phyloP scores from a whole-genome alignment of 352 stramenopile species.

The Aphanomyces invadans region DNA sequence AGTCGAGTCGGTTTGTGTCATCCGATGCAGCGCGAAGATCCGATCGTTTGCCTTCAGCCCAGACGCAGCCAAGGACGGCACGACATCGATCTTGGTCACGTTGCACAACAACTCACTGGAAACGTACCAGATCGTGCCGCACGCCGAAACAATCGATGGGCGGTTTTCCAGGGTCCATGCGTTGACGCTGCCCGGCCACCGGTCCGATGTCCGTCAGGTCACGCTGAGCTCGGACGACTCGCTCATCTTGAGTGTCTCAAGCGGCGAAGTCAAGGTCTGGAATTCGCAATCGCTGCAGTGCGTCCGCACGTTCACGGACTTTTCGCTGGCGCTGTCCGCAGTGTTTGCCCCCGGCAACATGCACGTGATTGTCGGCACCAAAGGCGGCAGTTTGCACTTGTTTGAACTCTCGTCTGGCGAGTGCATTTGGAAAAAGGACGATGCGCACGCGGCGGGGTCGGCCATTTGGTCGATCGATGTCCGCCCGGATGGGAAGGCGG shows the following conservation, averaged over 20 bases:
- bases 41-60: slow-evolving; percentile 84
- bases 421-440: slow-evolving; percentile 80
- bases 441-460: slow-evolving; percentile 71
- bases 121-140: slow-evolving; percentile 67
- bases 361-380: slow-evolving; percentile 95
- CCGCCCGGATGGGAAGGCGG: slow-evolving; percentile 80
- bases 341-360: slow-evolving; percentile 95
- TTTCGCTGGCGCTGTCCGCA: slow-evolving; percentile 87
- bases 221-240: slow-evolving; percentile 84
- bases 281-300: slow-evolving; percentile 86
- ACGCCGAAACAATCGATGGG: slow-evolving; percentile 49
- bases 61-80: slow-evolving; percentile 72
- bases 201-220: slow-evolving; percentile 87
- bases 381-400: slow-evolving; percentile 90
- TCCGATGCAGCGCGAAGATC: slow-evolving; percentile 79
- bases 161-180: slow-evolving; percentile 58
- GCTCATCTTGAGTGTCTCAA: slow-evolving; percentile 84
- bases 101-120: slow-evolving; percentile 91
- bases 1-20: slow-evolving; percentile 75
- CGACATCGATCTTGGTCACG: slow-evolving; percentile 73
- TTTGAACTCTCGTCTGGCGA: slow-evolving; percentile 95
- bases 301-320: slow-evolving; percentile 80
- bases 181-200: slow-evolving; percentile 79
- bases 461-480: slow-evolving; percentile 97
- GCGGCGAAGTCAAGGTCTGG: slow-evolving; percentile 88